Percentiles rank a stretch among this genome's conserved stretches.
These are phyloP conservation scores for Fusarium longipes DNA, from an alignment of 2,329 filamentous ascomycete species.

Conservation along the genomic window DNA sequence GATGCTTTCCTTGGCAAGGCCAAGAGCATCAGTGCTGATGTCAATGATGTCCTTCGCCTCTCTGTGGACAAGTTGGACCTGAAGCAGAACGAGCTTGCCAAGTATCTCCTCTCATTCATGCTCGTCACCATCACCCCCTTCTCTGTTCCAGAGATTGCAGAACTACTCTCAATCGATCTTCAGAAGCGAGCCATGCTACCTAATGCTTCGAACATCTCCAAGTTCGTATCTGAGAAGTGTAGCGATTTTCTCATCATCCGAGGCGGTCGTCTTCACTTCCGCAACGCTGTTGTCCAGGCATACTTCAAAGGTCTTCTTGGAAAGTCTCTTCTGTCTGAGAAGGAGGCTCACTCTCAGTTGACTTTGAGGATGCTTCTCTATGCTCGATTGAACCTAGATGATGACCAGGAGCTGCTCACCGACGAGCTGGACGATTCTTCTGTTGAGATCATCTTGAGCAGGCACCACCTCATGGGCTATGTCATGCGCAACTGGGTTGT, in stretches of 20 bases:
- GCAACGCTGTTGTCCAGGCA: conserved; percentile 50
- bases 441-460: conserved; percentile 44
- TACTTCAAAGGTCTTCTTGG: conserved; percentile 51
- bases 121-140: conserved; percentile 50
- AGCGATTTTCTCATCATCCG: conserved; percentile 49
- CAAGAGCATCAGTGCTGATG: conserved; percentile 24
- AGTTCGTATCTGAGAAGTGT: conserved; percentile 35
- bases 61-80: conserved; percentile 23
- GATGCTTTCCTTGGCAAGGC: conserved; percentile 13
- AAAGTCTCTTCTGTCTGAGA: conserved; percentile 48
- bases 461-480: conserved; percentile 50
- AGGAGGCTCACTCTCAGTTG: conserved; percentile 51
- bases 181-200: conserved; percentile 20
- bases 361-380: conserved; percentile 52
- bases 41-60: conserved; percentile 25
- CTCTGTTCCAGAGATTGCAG: conserved; percentile 47
- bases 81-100: conserved; percentile 30
- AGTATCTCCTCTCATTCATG: conserved; percentile 51
- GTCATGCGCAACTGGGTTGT: conserved; percentile 52
- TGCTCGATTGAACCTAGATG: conserved; percentile 46
- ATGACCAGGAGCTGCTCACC: conserved; percentile 39
- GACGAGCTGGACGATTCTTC: conserved; percentile 38
- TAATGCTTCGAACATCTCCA: conserved; percentile 23
- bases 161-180: conserved; percentile 49
- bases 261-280: conserved; percentile 52